A percentile compares a stretch with the other conserved stretches of the same genome.
These are phyloP conservation scores for Cupressus sempervirens DNA, from an alignment of 75 land plant genomes.

Conservation along the genomic window DNA sequence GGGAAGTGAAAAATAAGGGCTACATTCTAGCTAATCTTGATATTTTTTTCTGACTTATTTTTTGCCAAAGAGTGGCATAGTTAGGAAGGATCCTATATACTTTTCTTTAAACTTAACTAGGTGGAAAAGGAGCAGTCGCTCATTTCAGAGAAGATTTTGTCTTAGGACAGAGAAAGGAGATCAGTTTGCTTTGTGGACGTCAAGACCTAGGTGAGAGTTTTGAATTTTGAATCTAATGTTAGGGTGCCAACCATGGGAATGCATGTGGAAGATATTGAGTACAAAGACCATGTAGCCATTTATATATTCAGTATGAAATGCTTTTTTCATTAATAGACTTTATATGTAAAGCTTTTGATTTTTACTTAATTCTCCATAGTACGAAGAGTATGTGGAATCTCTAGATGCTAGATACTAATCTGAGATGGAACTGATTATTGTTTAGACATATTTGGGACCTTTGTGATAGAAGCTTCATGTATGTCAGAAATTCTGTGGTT, in stretches of 20 bases:
- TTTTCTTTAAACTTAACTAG: not conserved
- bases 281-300: not conserved
- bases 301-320: not conserved
- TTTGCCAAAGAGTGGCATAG: not conserved
- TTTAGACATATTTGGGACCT: not conserved
- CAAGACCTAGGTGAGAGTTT: not conserved
- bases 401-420: not conserved
- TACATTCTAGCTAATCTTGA: not conserved
- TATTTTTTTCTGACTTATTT: not conserved
- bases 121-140: not conserved
- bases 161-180: not conserved
- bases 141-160: not conserved
- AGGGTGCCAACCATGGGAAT: not conserved
- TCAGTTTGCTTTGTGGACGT: not conserved
- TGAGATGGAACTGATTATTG: not conserved
- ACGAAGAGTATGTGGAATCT: not conserved
- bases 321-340: not conserved
- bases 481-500: not conserved
- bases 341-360: not conserved
- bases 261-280: not conserved
- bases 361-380: not conserved
- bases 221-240: not conserved
- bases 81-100: not conserved
- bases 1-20: not conserved
- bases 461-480: not conserved